These are phyloP conservation scores for Fusarium nodosum DNA, from an alignment of 2,329 filamentous ascomycete genomes.

Conservation along the genomic window DNA sequence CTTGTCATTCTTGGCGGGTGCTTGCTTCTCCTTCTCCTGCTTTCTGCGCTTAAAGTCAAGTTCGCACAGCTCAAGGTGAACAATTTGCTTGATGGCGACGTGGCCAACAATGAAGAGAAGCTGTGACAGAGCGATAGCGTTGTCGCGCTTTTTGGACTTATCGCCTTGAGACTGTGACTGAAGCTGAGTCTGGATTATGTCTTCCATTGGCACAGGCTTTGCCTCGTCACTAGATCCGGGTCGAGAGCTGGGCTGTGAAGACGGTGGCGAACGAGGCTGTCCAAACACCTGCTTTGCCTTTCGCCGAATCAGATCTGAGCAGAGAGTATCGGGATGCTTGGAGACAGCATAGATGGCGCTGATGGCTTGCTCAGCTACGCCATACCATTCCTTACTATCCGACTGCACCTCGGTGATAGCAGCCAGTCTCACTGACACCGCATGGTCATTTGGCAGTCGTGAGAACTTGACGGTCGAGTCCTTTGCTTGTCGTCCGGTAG, in stretches of 20 bases:
- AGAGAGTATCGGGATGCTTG: conserved; percentile 93
- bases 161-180: conserved; percentile 51
- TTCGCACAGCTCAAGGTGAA: conserved; percentile 97
- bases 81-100: conserved; percentile 98
- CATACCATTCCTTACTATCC: conserved; percentile 95
- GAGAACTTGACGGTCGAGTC: conserved; percentile 77
- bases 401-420: conserved; percentile 88
- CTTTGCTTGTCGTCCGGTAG: conserved; percentile 83
- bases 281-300: conserved; percentile 87
- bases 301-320: conserved; percentile 88
- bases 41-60: conserved; percentile 98
- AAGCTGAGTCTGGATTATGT: conserved; percentile 51
- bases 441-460: conserved; percentile 91
- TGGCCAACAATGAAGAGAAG: conserved; percentile 96
- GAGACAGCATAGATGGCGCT: conserved; percentile 94
- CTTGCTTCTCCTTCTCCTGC: conserved; percentile 83
- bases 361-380: conserved; percentile 95
- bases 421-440: conserved; percentile 83
- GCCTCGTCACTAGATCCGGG: conserved; percentile 62
- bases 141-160: conserved; percentile 71
- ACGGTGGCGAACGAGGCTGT: conserved; percentile 55
- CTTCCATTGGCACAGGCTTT: conserved; percentile 51
- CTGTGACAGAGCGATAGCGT: conserved; percentile 85
- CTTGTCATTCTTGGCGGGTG: conserved; percentile 62
- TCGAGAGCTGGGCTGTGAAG: conserved; percentile 64